These are phyloP conservation scores for Tylopilus subfusipes DNA, from an alignment of 768 basidiomycete genomes.

Conservation along the genomic window DNA sequence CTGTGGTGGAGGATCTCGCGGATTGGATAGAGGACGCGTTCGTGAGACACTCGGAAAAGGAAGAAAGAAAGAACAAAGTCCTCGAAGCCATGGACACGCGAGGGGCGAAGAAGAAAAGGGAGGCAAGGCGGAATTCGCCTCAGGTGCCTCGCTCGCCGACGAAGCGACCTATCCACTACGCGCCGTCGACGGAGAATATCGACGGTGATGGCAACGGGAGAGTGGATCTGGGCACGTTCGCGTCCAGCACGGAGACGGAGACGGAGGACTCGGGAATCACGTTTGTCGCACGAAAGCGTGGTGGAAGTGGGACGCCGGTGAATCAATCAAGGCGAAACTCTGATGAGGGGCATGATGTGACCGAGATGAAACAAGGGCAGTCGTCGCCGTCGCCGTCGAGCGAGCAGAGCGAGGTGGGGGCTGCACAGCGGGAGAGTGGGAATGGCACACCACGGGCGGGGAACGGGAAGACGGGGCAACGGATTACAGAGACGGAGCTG, in stretches of 20 bases:
- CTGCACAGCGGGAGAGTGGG: constrained; percentile 23
- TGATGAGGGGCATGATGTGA: constrained; percentile 15
- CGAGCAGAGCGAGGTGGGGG: constrained; percentile 2
- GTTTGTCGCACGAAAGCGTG: constrained; percentile 59
- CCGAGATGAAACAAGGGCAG: constrained; percentile 18
- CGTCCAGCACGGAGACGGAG: constrained; percentile 64
- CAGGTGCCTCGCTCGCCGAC: constrained; percentile 21
- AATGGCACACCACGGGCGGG: constrained; percentile 25
- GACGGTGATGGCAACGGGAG: constrained; percentile 5
- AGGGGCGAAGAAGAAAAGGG: constrained; percentile 27
- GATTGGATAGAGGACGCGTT: constrained; percentile 92
- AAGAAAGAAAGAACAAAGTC: constrained; percentile 18
- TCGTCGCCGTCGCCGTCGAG: constrained; percentile 8
- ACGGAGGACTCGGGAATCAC: constrained; percentile 69
- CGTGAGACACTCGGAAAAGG: constrained; percentile 30
- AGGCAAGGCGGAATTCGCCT: constrained; percentile 21
- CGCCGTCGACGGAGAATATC: not conserved
- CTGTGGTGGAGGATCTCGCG: constrained; percentile 76
- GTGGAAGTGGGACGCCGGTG: constrained; percentile 28
- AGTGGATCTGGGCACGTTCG: constrained; percentile 29
- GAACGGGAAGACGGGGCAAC: constrained; percentile 54
- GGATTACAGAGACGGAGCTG: constrained; percentile 74
- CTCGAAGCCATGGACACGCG: constrained; percentile 11
- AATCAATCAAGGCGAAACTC: constrained; percentile 19
- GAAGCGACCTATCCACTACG: constrained; percentile 13